phyloP scores from a whole-genome alignment of 805 yeast genomes.

The Metschnikowia similis region DNA sequence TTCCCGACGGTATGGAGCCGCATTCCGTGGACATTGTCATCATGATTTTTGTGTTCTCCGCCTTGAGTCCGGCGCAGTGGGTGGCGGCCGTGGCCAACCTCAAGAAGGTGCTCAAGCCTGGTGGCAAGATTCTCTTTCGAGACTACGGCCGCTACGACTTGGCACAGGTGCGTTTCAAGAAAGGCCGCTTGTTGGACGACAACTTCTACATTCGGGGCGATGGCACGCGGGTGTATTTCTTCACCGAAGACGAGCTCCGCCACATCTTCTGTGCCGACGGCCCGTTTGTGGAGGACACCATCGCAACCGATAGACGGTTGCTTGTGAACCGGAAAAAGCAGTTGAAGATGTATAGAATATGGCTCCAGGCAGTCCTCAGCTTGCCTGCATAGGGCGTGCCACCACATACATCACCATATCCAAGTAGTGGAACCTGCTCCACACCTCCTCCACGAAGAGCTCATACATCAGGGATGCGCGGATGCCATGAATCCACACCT shows the following conservation, averaged over 20 bases:
- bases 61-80: constrained; percentile 92
- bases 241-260: constrained; percentile 87
- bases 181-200: constrained; percentile 79
- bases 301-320: constrained; percentile 87
- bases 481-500: constrained; percentile 32
- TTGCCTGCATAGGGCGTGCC: constrained; percentile 6
- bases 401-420: constrained; percentile 35
- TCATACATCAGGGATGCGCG: constrained; percentile 16
- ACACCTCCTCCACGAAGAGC: constrained; percentile 22
- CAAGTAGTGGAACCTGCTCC: constrained; percentile 30
- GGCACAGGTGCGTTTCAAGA: constrained; percentile 92
- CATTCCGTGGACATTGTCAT: constrained; percentile 85
- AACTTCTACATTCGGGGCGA: constrained; percentile 96
- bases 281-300: constrained; percentile 62
- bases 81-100: constrained; percentile 68
- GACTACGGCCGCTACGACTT: constrained; percentile 95
- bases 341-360: constrained; percentile 91
- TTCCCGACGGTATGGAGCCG: constrained; percentile 84
- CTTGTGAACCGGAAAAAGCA: constrained; percentile 89
- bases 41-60: constrained; percentile 93
- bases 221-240: constrained; percentile 95
- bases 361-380: constrained; percentile 88
- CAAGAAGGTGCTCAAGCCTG: constrained; percentile 76
- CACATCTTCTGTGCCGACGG: constrained; percentile 53
- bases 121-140: constrained; percentile 83